A percentile compares a stretch with the other conserved stretches of the same genome.
Conservation (phyloP, 2,329 filamentous ascomycete species). For the Fusarium sp. region DNA sequence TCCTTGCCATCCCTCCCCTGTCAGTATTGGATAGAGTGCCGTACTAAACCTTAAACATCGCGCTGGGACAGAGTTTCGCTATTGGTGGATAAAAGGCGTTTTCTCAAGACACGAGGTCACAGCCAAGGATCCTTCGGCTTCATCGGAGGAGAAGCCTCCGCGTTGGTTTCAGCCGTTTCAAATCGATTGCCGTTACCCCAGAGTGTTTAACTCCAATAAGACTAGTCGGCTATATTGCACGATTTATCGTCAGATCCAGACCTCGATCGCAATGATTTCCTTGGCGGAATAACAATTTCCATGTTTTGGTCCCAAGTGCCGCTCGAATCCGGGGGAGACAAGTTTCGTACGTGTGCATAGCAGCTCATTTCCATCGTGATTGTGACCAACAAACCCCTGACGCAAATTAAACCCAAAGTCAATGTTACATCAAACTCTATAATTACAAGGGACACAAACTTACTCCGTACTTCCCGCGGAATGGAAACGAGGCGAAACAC, state of each 20-base stretch:
- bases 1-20: not conserved
- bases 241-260: not conserved
- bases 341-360: not conserved
- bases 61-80: not conserved
- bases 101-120: not conserved
- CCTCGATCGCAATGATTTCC: no score
- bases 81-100: slow-evolving; percentile 37
- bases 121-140: slow-evolving; percentile 1
- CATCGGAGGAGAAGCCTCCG: slow-evolving; percentile 30
- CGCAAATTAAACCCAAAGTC: no score
- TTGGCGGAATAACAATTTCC: slow-evolving; percentile 15
- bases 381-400: not conserved
- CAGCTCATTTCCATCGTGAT: slow-evolving; percentile 9
- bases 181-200: slow-evolving; percentile 1
- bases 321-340: slow-evolving; percentile 13
- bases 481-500: not conserved
- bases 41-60: slow-evolving; percentile 1
- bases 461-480: not conserved
- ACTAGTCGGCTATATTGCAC: not conserved
- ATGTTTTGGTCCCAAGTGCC: not conserved
- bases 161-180: slow-evolving; percentile 39
- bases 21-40: not conserved
- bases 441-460: not conserved
- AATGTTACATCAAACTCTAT: not conserved
- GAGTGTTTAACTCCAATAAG: slow-evolving; percentile 3